Evolutionary conservation across 2,329 filamentous ascomycete species (phyloP).

Genomic region (Ophiostoma sp.): DNA sequence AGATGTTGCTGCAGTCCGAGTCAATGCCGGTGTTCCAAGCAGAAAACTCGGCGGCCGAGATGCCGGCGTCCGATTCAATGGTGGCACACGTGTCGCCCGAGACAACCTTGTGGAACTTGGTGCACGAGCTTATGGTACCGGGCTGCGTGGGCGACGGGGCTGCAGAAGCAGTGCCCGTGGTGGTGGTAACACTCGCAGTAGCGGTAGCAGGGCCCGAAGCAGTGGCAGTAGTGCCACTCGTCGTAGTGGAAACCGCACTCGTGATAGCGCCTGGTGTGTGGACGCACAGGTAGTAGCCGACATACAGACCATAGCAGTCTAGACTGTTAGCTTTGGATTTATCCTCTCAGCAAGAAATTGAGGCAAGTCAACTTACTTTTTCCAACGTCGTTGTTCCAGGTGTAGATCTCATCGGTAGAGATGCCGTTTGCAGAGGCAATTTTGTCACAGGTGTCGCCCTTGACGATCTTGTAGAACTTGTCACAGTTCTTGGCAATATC

Average conservation of each 20-base stretch:
- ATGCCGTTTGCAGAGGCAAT: not conserved
- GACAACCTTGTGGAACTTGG: slow-evolving; percentile 32
- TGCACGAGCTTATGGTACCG: slow-evolving; percentile 29
- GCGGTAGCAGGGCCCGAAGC: not conserved
- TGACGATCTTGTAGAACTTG: not conserved
- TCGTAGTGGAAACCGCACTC: not conserved
- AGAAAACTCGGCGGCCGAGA: slow-evolving; percentile 22
- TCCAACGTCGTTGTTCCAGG: not conserved
- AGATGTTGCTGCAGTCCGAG: slow-evolving; percentile 26
- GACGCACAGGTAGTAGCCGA: not conserved
- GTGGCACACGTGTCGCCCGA: slow-evolving; percentile 33
- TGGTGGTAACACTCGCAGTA: not conserved
- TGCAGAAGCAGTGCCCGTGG: not conserved
- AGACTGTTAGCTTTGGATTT: not conserved
- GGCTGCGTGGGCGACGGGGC: slow-evolving; percentile 23
- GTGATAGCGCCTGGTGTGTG: not conserved
- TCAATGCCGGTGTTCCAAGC: slow-evolving; percentile 26
- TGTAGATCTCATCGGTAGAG: not conserved
- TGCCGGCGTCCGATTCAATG: slow-evolving; percentile 23
- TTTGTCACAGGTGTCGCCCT: not conserved
- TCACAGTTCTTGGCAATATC: not conserved
- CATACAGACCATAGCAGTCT: not conserved
- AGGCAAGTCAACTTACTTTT: not conserved
- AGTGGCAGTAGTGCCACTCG: not conserved
- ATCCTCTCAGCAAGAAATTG: not conserved